Conservation (phyloP, 176 grass and related monocot species). For the Ananas comosus region DNA sequence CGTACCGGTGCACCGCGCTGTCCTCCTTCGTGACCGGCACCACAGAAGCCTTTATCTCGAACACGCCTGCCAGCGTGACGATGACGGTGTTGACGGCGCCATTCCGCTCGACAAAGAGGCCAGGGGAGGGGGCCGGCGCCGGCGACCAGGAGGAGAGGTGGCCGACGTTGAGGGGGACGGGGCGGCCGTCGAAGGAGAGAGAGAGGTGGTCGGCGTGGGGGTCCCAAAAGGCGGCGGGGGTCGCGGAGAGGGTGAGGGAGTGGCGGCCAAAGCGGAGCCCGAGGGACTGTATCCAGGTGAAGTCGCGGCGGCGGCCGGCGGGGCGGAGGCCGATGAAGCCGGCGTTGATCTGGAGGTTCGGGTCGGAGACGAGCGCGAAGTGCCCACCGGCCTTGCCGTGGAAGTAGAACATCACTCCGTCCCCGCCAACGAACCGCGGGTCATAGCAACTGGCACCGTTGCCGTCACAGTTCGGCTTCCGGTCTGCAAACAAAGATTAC, state of each 20-base stretch:
- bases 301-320: constrained; percentile 29
- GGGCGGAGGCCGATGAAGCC: constrained; percentile 37
- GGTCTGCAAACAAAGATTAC: neutral
- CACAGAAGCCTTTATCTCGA: constrained; percentile 27
- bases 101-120: constrained; percentile 28
- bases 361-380: constrained; percentile 37
- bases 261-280: constrained; percentile 31
- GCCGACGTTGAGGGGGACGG: constrained; percentile 13
- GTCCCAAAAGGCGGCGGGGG: constrained; percentile 29
- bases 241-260: constrained; percentile 29
- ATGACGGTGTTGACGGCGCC: constrained; percentile 27
- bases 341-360: constrained; percentile 38
- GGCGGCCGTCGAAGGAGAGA: constrained; percentile 22
- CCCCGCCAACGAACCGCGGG: constrained; percentile 42
- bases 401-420: constrained; percentile 48
- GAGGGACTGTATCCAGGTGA: constrained; percentile 45
- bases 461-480: constrained; percentile 21
- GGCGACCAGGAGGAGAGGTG: constrained; percentile 20
- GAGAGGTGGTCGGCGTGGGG: constrained; percentile 25
- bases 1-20: constrained; percentile 12
- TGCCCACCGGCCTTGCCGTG: constrained; percentile 32
- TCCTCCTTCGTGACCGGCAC: constrained; percentile 39
- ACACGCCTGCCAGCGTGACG: constrained; percentile 10
- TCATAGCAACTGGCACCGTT: constrained; percentile 33
- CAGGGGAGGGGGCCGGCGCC: constrained; percentile 8